These are phyloP conservation scores for Aspergillus sp. DNA, from an alignment of 2,329 filamentous ascomycete species.

Conservation along the genomic window DNA sequence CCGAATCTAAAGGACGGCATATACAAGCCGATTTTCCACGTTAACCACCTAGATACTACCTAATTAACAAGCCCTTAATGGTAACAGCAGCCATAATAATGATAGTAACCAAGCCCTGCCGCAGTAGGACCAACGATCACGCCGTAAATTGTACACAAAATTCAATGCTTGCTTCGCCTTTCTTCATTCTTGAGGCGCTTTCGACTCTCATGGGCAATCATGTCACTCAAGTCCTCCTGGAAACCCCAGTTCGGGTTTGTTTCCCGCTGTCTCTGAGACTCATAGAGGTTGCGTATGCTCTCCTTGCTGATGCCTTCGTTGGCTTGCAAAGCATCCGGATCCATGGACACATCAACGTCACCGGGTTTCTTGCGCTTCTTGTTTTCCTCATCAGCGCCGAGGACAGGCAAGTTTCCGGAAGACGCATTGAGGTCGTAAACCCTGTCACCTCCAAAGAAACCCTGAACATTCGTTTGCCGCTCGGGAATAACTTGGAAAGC, in stretches of 20 bases:
- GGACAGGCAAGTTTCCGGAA: conserved; percentile 62
- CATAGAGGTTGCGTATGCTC: conserved; percentile 75
- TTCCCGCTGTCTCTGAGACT: conserved; percentile 65
- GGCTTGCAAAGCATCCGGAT: conserved; percentile 74
- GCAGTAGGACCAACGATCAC: too few relatives aligned
- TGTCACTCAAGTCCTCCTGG: conserved; percentile 89
- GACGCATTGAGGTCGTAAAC: conserved; percentile 79
- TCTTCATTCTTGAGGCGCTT: conserved; percentile 90
- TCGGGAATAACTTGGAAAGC: conserved; percentile 91
- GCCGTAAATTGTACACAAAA: too few relatives aligned
- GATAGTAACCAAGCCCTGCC: too few relatives aligned
- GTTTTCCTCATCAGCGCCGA: conserved; percentile 75
- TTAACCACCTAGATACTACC: too few relatives aligned
- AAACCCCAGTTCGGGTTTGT: conserved; percentile 69
- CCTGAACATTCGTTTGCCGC: conserved; percentile 77
- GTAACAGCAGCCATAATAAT: too few relatives aligned
- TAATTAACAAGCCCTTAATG: too few relatives aligned
- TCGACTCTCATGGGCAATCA: conserved; percentile 90
- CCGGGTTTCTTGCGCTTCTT: conserved; percentile 93
- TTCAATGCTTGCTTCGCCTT: too few relatives aligned
- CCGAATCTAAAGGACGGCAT: too few relatives aligned
- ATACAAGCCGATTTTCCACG: too few relatives aligned
- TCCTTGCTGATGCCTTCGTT: conserved; percentile 82
- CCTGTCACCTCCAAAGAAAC: conserved; percentile 94
- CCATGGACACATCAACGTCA: conserved; percentile 89